phyloP scores from a whole-genome alignment of 1,284 basidiomycete genomes.

The Cystobasidium sp. region DNA sequence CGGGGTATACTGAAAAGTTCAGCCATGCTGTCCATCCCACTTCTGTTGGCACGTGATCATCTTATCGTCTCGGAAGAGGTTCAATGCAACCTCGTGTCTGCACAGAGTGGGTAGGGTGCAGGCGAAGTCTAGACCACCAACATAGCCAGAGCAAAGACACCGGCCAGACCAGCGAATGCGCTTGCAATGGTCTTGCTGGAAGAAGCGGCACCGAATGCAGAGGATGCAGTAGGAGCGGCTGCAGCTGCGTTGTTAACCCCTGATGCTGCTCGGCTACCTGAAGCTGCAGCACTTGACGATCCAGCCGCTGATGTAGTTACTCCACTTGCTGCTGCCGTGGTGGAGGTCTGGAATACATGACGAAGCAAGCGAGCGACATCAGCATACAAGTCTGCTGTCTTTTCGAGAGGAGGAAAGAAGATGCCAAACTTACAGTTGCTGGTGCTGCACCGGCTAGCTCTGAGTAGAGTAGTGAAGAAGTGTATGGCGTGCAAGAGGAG shows the following conservation, averaged over 20 bases:
- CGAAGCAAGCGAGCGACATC: background rate
- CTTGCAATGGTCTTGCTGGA: background rate
- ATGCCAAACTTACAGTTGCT: background rate
- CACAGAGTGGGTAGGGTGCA: no score
- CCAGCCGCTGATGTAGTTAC: conserved; percentile 5
- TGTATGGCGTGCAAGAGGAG: conserved; percentile 67
- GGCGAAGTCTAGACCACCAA: background rate
- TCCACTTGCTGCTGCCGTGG: conserved; percentile 1
- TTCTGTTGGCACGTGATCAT: no score
- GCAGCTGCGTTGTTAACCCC: conserved; percentile 50
- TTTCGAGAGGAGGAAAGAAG: background rate
- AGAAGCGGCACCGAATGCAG: conserved; percentile 13
- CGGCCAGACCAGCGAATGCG: conserved; percentile 16
- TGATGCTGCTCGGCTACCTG: conserved; percentile 8
- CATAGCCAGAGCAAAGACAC: conserved; percentile 17
- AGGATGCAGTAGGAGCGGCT: conserved; percentile 30
- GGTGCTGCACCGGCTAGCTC: conserved; percentile 54
- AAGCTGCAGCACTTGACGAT: conserved; percentile 42
- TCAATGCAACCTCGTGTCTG: no score
- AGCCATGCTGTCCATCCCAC: no score
- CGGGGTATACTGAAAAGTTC: no score
- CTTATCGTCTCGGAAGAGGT: no score
- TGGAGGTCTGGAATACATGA: background rate
- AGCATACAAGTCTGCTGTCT: background rate
- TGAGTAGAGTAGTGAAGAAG: conserved; percentile 63